Evolutionary conservation across 2,329 filamentous ascomycete genomes (phyloP), one percentile per base, ranked within the genome.

Genomic region (Penicillium sp.): DNA sequence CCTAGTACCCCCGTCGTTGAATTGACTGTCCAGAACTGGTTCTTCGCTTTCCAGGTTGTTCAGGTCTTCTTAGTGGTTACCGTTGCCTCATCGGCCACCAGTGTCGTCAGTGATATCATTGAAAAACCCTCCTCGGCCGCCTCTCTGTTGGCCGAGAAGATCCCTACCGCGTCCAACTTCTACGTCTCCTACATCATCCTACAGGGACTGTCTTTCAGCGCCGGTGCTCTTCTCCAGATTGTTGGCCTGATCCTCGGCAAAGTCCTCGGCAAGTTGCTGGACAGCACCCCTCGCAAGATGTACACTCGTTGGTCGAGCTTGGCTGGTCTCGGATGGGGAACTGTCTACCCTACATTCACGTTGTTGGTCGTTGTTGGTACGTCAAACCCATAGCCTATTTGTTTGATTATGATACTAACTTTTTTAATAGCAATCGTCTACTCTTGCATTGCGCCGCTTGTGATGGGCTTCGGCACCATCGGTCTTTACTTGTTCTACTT

Each of bases 161-260:
- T 98, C 6, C 93, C 93, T 17, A 83, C 80, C 49, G 83, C 88
- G 0, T 90, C 89, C 53, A 97, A 95, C 71, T 94, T 97, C 65
- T 98, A 96, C 69, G 84, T 97, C 19, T 88, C 85, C 0, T 98
- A 97, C 72, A 94, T 98, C 57, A 81, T 97, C 29, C 80, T 98
- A 3, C 93, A 97, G 69, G 94, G 91, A 31, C 69, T 97, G 51
- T 84, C 84, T 1, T 82, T 91, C 53, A 85, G 88, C 3, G 79
- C 87, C 0, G 80, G 83, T 41, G 79, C 86, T 1, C 69, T 97
- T 5, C 75, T 94, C 2, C 88, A 94, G 59, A 77, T 86, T 41
- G 74, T 71, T 19, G 88, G 88, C 15, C 77, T 97, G 44, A 69
- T 90, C 41, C 69, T 94, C 28, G 87, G 85, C 64, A 81, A 82